Evolutionary conservation across 768 basidiomycete species (phyloP).

Genomic region (Leccinum broughii): DNA sequence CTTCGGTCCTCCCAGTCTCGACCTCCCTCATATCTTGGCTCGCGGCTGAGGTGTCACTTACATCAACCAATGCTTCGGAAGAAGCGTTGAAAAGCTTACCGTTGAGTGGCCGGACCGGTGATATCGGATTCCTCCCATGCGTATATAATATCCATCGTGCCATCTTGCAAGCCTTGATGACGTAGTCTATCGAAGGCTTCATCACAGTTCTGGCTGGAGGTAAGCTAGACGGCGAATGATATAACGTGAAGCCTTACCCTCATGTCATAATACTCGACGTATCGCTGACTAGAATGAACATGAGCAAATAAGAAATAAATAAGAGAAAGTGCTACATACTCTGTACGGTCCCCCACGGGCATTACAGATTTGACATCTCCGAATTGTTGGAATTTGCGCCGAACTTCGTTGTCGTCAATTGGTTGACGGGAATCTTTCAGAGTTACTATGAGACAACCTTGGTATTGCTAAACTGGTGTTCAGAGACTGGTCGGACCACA

Average conservation of each 20-base stretch:
- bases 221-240: slow-evolving; percentile 10
- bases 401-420: slow-evolving; percentile 84
- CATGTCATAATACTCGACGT: slow-evolving; percentile 94
- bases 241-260: slow-evolving; percentile 48
- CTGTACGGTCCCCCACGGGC: slow-evolving; percentile 59
- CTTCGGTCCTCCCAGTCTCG: slow-evolving; percentile 50
- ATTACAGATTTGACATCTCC: slow-evolving; percentile 87
- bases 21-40: slow-evolving; percentile 37
- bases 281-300: slow-evolving; percentile 61
- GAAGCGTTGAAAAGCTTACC: slow-evolving; percentile 27
- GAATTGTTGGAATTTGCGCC: slow-evolving; percentile 82
- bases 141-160: slow-evolving; percentile 84
- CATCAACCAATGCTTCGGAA: slow-evolving; percentile 6
- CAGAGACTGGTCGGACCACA: neutral
- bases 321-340: slow-evolving; percentile 41
- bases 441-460: slow-evolving; percentile 83
- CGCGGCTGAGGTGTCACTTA: slow-evolving; percentile 22
- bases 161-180: slow-evolving; percentile 78
- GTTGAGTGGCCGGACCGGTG: slow-evolving; percentile 46
- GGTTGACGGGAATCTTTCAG: slow-evolving; percentile 69
- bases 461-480: slow-evolving; percentile 52
- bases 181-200: slow-evolving; percentile 80
- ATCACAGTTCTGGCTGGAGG: slow-evolving; percentile 57
- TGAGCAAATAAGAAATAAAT: slow-evolving; percentile 4
- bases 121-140: slow-evolving; percentile 77